Evolutionary conservation across 2,329 filamentous ascomycete species (phyloP), one percentile per base, ranked within the genome.

Genomic region (Fusarium palustre): DNA sequence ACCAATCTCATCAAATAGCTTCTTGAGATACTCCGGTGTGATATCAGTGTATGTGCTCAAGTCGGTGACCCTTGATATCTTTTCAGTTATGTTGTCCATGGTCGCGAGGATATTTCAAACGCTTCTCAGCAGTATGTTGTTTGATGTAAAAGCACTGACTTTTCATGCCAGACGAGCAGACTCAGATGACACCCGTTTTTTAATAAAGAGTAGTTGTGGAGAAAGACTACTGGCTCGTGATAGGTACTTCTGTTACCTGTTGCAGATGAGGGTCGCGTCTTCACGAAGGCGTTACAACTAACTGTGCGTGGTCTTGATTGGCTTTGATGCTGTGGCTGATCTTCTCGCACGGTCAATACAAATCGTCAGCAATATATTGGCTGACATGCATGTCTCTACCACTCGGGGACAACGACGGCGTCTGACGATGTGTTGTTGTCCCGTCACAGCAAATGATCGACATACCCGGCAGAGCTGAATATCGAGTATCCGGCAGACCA

Each of bases 1-100:
- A 0, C 55, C 55, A 2, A 58, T 58, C 2, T 58, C 55, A 2
- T 38, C 16, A 7, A 58, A 58, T 1, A 58, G 24, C n/a, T 45
- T 58, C 16, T 55, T 55, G 16, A 58, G 31, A n/a, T 42, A 39
- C 2, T 58, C 47, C 2, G 55, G 55, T 12, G 55, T 58, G 28
- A 58, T 49, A 0, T 58, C 48, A 6, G 55, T 53, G 55, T 58
- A 55, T 15, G 55, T 55, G 48, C n/a, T 38, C 10, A 58, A 39
- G 31, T 58, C 55, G 1, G 55, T 55, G 16, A 58, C 55, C 31
- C 53, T 58, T 24, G 55, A 31, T 25, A 58, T 58, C 12, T 25
- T 58, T 16, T 58, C 31, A 0, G 55, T 55, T n/a, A 58, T 45
- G 3, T 30, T 55, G n/a, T 58, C 48, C 55, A 58, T 58, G 2